Evolutionary conservation across 148 eudicot species (phyloP).

Genomic region (Cornus kousa): DNA sequence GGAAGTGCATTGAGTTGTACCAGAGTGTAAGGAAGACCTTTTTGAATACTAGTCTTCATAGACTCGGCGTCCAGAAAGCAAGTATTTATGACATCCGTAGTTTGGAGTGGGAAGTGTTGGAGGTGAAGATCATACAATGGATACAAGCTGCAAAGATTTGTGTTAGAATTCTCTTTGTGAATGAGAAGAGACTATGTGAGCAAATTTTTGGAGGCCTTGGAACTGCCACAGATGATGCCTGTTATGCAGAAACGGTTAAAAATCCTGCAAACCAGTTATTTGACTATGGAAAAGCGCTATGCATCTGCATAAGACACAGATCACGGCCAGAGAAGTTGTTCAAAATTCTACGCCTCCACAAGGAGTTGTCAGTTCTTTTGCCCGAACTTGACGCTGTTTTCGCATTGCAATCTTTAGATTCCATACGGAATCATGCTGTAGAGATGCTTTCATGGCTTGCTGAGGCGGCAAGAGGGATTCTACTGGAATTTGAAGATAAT

Average conservation of each 20-base stretch:
- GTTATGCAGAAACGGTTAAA: constrained; percentile 66
- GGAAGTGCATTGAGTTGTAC: constrained; percentile 77
- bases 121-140: constrained; percentile 72
- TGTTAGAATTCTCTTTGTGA: constrained; percentile 54
- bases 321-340: constrained; percentile 62
- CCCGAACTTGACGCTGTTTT: constrained; percentile 77
- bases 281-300: constrained; percentile 62
- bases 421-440: constrained; percentile 62
- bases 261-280: constrained; percentile 67
- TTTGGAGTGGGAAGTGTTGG: constrained; percentile 57
- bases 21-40: constrained; percentile 58
- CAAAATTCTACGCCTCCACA: constrained; percentile 73
- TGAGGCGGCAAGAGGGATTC: constrained; percentile 79
- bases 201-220: constrained; percentile 55
- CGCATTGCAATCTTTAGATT: constrained; percentile 48
- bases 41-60: constrained; percentile 49
- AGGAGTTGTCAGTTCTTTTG: constrained; percentile 57
- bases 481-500: constrained; percentile 83
- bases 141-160: constrained; percentile 63
- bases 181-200: constrained; percentile 61
- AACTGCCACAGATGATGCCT: constrained; percentile 34
- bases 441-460: constrained; percentile 72
- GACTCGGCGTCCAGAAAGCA: constrained; percentile 65
- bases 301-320: constrained; percentile 44
- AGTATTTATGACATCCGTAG: constrained; percentile 60